phyloP scores from a whole-genome alignment of 768 basidiomycete species.

The Melanogaster broomeanus region DNA sequence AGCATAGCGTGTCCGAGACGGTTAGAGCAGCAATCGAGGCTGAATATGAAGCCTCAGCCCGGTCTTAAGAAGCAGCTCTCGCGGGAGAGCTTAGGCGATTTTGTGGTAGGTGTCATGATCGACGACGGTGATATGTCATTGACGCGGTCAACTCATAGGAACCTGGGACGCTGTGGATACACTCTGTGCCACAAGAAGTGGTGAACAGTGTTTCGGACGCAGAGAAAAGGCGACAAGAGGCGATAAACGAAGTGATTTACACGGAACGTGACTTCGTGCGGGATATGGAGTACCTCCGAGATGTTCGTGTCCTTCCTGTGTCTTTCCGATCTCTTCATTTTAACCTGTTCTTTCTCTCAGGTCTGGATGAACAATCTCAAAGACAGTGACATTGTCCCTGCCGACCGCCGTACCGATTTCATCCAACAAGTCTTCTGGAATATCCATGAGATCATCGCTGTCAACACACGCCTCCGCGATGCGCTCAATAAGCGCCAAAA shows the following conservation, averaged over 20 bases:
- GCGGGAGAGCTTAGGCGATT: constrained; percentile 77
- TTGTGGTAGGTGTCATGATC: constrained; percentile 51
- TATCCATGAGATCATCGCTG: constrained; percentile 86
- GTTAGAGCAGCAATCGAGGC: constrained; percentile 88
- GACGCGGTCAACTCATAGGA: constrained; percentile 45
- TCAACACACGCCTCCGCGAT: constrained; percentile 91
- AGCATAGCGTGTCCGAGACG: constrained; percentile 94
- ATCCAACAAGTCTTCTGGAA: constrained; percentile 98
- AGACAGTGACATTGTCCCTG: constrained; percentile 74
- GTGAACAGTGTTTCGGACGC: constrained; percentile 88
- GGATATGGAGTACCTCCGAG: constrained; percentile 96
- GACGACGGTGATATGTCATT: constrained; percentile 1
- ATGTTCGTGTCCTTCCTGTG: constrained; percentile 53
- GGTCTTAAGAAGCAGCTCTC: constrained; percentile 85
- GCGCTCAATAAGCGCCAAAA: constrained; percentile 95
- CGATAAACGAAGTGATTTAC: constrained; percentile 93
- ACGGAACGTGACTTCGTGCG: constrained; percentile 98
- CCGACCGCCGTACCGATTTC: constrained; percentile 77
- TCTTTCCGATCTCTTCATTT: not conserved
- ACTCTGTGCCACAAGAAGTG: constrained; percentile 93
- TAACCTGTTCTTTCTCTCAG: constrained; percentile 39
- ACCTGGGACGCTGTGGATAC: constrained; percentile 91
- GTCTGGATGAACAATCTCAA: constrained; percentile 88
- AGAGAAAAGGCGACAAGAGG: constrained; percentile 96
- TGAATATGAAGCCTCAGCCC: constrained; percentile 94